These are phyloP conservation scores for Sporothrix dimorphospora DNA, from an alignment of 2,329 filamentous ascomycete genomes.

Conservation along the genomic window DNA sequence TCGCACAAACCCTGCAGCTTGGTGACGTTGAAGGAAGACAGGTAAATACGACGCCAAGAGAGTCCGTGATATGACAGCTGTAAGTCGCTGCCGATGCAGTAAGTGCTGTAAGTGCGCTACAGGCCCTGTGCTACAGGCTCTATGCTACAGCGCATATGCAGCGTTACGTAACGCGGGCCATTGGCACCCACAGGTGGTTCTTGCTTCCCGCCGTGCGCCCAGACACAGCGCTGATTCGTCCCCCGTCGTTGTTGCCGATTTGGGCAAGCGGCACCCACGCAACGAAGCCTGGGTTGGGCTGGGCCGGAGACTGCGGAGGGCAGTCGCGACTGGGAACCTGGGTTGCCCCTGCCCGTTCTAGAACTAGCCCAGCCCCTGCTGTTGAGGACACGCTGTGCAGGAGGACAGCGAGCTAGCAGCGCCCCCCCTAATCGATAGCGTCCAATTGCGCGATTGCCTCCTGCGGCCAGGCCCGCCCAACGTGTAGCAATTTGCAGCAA, in stretches of 20 bases:
- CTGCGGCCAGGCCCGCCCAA: conserved; percentile 8
- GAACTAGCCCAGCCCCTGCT: background rate
- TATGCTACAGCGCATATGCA: background rate
- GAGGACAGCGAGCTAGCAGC: background rate
- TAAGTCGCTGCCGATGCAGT: background rate
- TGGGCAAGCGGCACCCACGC: conserved; percentile 19
- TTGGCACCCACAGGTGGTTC: background rate
- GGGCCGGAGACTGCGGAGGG: too few relatives aligned
- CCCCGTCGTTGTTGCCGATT: background rate
- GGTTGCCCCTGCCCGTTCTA: background rate
- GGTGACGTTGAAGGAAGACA: background rate
- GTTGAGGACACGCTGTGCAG: background rate
- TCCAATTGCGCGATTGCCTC: conserved; percentile 16
- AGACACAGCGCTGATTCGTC: conserved; percentile 24
- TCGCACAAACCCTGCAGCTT: background rate
- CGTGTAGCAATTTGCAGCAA: conserved; percentile 18
- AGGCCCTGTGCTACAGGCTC: background rate
- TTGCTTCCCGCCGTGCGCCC: conserved; percentile 15
- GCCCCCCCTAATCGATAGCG: background rate
- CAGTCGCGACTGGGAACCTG: background rate
- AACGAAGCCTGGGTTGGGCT: background rate
- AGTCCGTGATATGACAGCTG: background rate
- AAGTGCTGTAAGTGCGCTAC: background rate
- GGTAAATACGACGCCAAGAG: background rate
- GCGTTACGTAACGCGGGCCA: conserved; percentile 13